Conservation (phyloP, 2,329 filamentous ascomycete genomes). For the Penicillium sclerotigenum region DNA sequence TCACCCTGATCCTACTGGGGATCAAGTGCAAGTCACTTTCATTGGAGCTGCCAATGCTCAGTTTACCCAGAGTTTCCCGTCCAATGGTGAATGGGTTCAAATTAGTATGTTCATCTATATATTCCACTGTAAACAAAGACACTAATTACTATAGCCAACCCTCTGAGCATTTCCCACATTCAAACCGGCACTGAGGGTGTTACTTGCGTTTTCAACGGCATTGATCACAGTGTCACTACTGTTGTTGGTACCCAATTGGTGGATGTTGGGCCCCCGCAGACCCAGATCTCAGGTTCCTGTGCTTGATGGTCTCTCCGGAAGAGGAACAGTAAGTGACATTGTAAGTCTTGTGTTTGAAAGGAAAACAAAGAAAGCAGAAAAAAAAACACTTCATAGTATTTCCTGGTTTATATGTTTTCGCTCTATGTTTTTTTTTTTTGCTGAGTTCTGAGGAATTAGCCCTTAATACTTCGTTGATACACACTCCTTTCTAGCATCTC, state of each 20-base stretch:
- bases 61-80: conserved; percentile 1
- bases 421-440: not conserved
- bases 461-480: not conserved
- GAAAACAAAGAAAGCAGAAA: not conserved
- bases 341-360: not conserved
- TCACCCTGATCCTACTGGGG: not conserved
- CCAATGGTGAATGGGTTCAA: not conserved
- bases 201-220: conserved; percentile 10
- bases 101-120: conserved; percentile 9
- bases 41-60: conserved; percentile 3
- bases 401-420: too few relatives aligned
- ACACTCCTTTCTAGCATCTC: not conserved
- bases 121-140: not conserved
- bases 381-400: not conserved
- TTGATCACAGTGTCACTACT: conserved; percentile 14
- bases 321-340: not conserved
- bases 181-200: not conserved
- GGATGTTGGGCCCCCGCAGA: conserved; percentile 17
- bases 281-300: conserved; percentile 9
- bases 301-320: not conserved
- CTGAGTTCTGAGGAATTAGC: not conserved
- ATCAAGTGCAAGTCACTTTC: conserved; percentile 1
- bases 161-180: conserved; percentile 17
- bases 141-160: conserved; percentile 10
- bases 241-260: conserved; percentile 6